Base-by-base conservation (phyloP, 352 stramenopile genomes). In the Phytophthora fragariaefolia region DNA sequence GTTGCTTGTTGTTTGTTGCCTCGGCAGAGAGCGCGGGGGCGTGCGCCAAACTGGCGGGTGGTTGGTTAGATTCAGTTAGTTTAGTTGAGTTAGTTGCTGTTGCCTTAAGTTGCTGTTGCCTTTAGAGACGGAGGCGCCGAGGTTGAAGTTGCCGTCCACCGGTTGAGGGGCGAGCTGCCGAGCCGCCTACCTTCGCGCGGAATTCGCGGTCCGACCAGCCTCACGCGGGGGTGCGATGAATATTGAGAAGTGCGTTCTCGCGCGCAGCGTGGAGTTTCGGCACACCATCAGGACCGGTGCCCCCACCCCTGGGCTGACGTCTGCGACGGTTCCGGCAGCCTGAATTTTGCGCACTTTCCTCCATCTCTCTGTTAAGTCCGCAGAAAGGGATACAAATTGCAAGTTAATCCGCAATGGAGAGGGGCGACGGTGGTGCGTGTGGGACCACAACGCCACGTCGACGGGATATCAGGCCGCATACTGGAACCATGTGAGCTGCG, bases 381-480 rank as follows among this genome's bases (percentile, higher is more conserved):
- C 28, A 34, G 7, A 10, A 12, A 34, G 7, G 1, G 1, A 34
- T 34, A 5, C 2, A 12, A 34, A 10, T 34, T 34, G 28, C 12
- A 4, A 12, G 28, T 34, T n/a, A n/a, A 40, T 9, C 32, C 34
- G 34, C 34, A 42, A 6, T 4, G 15, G n/a, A 3, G 53, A 61
- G 34, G 30, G 50, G 13, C n/a, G 3, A 24, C n/a, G 4, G 20
- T 30, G 56, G 28, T 48, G 67, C 58, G 49, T 34, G 48, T 66
- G 22, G 30, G 15, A 24, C 51, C 12, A 53, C 24, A 23, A 62
- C 48, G 49, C 50, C 17, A 62, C 63, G 63, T 66, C 66, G 63
- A 3, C 36, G 26, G 57, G 57, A 71, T 62, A 63, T 71, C 63
- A 71, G 34, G 3, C 32, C 22, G 18, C 47, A 65, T 70, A 65